Evolutionary conservation across 2,329 filamentous ascomycete species (phyloP).

Genomic region (Penicillium brevicompactum): DNA sequence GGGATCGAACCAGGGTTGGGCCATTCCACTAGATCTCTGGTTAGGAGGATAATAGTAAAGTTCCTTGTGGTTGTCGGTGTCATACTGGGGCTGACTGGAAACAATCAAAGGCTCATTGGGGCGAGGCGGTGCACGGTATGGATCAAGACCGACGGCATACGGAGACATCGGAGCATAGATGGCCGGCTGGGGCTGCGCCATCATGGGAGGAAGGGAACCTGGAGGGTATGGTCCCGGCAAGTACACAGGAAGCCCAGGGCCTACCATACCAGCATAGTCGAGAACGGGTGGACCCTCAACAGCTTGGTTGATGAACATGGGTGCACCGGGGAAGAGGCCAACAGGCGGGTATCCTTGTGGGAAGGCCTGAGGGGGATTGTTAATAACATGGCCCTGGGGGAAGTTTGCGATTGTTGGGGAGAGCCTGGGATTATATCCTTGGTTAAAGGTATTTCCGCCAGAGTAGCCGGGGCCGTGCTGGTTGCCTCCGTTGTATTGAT

Average conservation of each 20-base stretch:
- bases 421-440: conserved; percentile 1
- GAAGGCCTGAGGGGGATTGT: neutral
- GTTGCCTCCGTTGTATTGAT: neutral
- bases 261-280: conserved; percentile 1
- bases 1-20: neutral
- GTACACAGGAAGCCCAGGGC: neutral
- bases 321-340: neutral
- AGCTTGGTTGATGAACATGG: neutral
- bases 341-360: neutral
- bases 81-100: conserved; percentile 7
- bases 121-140: neutral
- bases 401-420: neutral
- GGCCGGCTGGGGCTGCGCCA: neutral
- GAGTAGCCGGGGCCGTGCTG: neutral
- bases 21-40: neutral
- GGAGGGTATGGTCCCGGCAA: neutral
- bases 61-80: conserved; percentile 1
- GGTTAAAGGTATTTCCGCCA: neutral
- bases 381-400: neutral
- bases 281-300: neutral
- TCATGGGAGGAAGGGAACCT: conserved; percentile 4
- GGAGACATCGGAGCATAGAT: no score
- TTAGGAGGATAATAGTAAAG: neutral
- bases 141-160: neutral
- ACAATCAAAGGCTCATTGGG: conserved; percentile 8